phyloP scores from a whole-genome alignment of 2,329 filamentous ascomycete genomes.

The Exophiala bonariae region DNA sequence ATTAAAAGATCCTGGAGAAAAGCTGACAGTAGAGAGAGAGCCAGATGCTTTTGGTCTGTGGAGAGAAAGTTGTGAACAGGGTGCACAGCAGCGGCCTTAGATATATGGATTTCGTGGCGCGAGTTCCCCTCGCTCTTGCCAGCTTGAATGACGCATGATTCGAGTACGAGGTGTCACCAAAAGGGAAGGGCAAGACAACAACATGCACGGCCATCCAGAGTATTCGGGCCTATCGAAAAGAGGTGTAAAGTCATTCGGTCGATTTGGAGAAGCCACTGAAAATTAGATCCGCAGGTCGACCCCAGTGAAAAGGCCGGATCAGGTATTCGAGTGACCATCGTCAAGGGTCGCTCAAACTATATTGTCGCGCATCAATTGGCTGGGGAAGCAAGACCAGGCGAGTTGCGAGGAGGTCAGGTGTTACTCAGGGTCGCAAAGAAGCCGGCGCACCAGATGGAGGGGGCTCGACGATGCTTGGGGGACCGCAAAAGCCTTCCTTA shows the following conservation, averaged over 20 bases:
- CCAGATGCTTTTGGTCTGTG: not conserved
- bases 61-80: not conserved
- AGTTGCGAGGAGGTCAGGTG: constrained; percentile 8
- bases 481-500: constrained; percentile 1
- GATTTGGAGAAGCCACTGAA: not conserved
- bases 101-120: constrained; percentile 5
- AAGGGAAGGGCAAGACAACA: constrained; percentile 2
- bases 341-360: constrained; percentile 9
- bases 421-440: not conserved
- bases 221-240: constrained; percentile 14
- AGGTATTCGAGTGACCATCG: not conserved
- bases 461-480: too few relatives aligned
- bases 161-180: not conserved
- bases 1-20: not conserved
- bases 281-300: constrained; percentile 4
- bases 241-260: not conserved
- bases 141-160: constrained; percentile 18
- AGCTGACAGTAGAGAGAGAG: not conserved
- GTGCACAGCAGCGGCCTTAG: not conserved
- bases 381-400: constrained; percentile 3
- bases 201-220: not conserved
- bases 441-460: too few relatives aligned
- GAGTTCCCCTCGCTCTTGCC: not conserved
- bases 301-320: constrained; percentile 1
- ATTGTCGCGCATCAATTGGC: constrained; percentile 4